A percentile compares a stretch with the other conserved stretches of the same genome.
Evolutionary conservation across 805 yeast genomes (phyloP).

Genomic region (Zygosaccharomyces bisporus): DNA sequence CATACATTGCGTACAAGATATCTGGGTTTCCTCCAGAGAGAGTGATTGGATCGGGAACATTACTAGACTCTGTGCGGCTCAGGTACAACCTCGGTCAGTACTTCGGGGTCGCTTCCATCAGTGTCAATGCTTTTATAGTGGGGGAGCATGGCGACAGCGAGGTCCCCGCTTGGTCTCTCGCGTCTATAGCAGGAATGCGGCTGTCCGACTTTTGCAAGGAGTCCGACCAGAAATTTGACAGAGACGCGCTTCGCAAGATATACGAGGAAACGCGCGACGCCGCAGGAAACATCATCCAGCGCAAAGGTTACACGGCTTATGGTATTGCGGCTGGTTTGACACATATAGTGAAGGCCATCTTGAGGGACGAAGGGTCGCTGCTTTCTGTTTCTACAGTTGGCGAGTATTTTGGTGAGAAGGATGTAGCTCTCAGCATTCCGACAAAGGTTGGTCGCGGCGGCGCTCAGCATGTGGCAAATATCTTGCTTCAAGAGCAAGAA

Average conservation of each 20-base stretch:
- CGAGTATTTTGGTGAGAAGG: conserved; percentile 11
- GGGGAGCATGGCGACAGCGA: conserved; percentile 15
- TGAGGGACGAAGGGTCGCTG: conserved; percentile 8
- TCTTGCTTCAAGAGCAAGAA: conserved; percentile 2
- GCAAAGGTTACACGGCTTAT: conserved; percentile 13
- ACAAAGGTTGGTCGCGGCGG: conserved; percentile 6
- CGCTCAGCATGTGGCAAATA: conserved; percentile 8
- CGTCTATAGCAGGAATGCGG: conserved; percentile 14
- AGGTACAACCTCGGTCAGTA: conserved; percentile 11
- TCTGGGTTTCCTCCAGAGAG: conserved; percentile 13
- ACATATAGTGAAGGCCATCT: conserved; percentile 12
- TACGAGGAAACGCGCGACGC: conserved; percentile 12
- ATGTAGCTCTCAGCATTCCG: conserved; percentile 8
- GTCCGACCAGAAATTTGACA: conserved; percentile 7
- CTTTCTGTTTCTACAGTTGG: conserved; percentile 14
- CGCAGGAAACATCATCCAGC: conserved; percentile 13
- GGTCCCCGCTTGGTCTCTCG: conserved; percentile 14
- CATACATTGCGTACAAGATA: conserved; percentile 10
- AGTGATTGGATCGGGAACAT: conserved; percentile 14
- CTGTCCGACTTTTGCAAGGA: conserved; percentile 12
- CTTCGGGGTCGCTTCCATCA: conserved; percentile 9
- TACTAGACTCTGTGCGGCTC: conserved; percentile 12
- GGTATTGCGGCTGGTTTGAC: conserved; percentile 14
- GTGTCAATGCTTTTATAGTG: conserved; percentile 12
- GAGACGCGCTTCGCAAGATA: conserved; percentile 6